Conservation (phyloP, 495 filamentous ascomycete genomes). For the Recurvomyces mirabilis region DNA sequence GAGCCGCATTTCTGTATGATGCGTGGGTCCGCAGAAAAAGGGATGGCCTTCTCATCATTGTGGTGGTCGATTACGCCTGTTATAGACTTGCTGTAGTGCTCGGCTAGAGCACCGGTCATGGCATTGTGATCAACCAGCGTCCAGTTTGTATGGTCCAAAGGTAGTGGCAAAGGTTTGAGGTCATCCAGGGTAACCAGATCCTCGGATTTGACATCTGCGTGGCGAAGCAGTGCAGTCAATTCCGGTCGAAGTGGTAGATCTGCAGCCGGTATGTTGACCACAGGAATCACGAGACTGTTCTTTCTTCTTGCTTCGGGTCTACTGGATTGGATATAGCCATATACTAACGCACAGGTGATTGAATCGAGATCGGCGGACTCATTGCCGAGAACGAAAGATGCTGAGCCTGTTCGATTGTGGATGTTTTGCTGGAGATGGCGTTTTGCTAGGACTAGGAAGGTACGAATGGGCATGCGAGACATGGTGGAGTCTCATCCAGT, state of each 20-base stretch:
- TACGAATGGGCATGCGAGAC: conserved; percentile 26
- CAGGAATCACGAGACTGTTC: conserved; percentile 56
- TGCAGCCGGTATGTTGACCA: conserved; percentile 54
- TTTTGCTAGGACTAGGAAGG: conserved; percentile 26
- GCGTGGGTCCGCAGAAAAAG: conserved; percentile 40
- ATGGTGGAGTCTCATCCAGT: neutral
- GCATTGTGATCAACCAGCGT: conserved; percentile 87
- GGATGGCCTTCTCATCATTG: conserved; percentile 60
- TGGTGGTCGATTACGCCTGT: conserved; percentile 89
- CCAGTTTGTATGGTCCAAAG: conserved; percentile 36
- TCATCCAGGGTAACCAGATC: conserved; percentile 36
- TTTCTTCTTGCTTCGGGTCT: conserved; percentile 35
- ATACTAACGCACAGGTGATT: conserved; percentile 70
- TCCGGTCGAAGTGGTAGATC: conserved; percentile 71
- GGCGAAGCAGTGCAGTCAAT: conserved; percentile 42
- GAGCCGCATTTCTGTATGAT: conserved; percentile 59
- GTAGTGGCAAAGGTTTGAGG: conserved; percentile 25
- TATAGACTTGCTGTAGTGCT: conserved; percentile 36
- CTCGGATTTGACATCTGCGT: conserved; percentile 29
- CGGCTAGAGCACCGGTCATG: conserved; percentile 44
- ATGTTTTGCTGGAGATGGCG: conserved; percentile 19
- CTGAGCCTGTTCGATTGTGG: conserved; percentile 17
- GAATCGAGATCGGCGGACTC: conserved; percentile 89
- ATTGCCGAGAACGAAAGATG: conserved; percentile 61
- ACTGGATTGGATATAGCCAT: conserved; percentile 65